Evolutionary conservation across 257 asterid species (phyloP), one percentile per base, ranked within the genome.

Genomic region (Solanum bulbocastanum): DNA sequence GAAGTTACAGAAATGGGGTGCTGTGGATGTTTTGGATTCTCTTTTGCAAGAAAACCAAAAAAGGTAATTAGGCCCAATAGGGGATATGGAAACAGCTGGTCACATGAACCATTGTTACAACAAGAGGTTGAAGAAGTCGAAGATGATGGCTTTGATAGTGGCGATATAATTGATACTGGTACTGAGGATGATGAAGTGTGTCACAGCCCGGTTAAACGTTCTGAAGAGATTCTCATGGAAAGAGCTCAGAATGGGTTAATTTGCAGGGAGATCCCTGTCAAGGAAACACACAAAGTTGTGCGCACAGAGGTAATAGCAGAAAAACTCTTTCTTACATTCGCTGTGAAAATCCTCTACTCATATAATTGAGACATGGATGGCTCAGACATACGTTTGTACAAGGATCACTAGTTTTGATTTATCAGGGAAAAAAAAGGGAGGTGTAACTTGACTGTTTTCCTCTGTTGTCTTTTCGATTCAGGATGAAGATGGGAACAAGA

Each of bases 221-320:
- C 97, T 1, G 99, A 95, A 91, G 97, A 96, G 93, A 94, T 94
- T 83, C 95, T 97, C 89, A 88, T 86, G 90, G 81, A 93, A 81
- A 92, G 95, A 65, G 88, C 93, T 90, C 95, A 87, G 88, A 88
- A 91, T 91, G 98, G 97, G 30, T 87, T 94, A 89, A 93, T 95
- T 88, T 97, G 99, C 95, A 92, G 99, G 91, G 98, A 96, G 88
- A 89, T 89, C 84, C 98, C 98, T 58, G 99, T 97, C 87, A 97
- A 94, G 90, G 99, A 97, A 91, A 97, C 99, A 39, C 84, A 87
- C 87, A 88, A 37, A 87, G 86, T 97, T 39, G 72, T 91, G 72
- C 98, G 98, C 65, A 93, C 96, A 6, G 99, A 95, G 96, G 99
- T 96, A 87, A 87, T 89, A 87, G 86, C 32, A 85, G 74, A 35